Evolutionary conservation across 2,329 filamentous ascomycete genomes (phyloP), one percentile per base, ranked within the genome.

Genomic region (Balansia obtecta): DNA sequence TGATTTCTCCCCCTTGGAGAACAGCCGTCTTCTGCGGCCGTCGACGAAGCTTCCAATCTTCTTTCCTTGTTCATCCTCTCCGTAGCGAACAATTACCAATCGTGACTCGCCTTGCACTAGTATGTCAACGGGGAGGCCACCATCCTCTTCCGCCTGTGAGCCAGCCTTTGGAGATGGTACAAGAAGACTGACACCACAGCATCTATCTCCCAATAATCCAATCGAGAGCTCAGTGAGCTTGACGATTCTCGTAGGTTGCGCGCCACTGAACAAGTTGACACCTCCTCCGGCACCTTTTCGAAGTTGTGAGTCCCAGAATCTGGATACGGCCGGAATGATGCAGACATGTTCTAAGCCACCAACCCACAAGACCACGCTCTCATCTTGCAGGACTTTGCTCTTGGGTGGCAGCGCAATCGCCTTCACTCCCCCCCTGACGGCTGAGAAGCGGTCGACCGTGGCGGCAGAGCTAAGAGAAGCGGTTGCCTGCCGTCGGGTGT

Each of bases 251-350:
- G 72, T 72, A 0, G 75, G 73, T 50, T 76, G 75, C 0, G 74
- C 66, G 45, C 76, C 75, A 52, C 73, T 76, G 56, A 80, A 81
- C 2, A 80, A 63, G 50, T 78, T 78, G 7, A 73, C 72, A 1
- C 74, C 72, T 12, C 71, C 71, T n/a, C 72, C 71, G 8, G 65
- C 65, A 13, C 71, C 69, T 53, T 71, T 74, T 12, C 75, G 74
- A 11, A 77, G 67, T 55, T 81, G 77, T 1, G 77, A 72, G 37
- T 80, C 77, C 77, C 78, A 81, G 63, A 81, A 82, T 13, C 72
- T 71, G 5, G 73, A 65, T 7, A 82, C 65, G 0, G 70, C 70
- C 1, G 77, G 75, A 45, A 82, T 76, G 27, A 79, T 70, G 22
- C 74, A 77, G 22, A 81, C 73, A 33, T 79, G 74, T 52, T 82